Conservation (phyloP, 108 stramenopile genomes). For the Fistulifera pelliculosa region DNA sequence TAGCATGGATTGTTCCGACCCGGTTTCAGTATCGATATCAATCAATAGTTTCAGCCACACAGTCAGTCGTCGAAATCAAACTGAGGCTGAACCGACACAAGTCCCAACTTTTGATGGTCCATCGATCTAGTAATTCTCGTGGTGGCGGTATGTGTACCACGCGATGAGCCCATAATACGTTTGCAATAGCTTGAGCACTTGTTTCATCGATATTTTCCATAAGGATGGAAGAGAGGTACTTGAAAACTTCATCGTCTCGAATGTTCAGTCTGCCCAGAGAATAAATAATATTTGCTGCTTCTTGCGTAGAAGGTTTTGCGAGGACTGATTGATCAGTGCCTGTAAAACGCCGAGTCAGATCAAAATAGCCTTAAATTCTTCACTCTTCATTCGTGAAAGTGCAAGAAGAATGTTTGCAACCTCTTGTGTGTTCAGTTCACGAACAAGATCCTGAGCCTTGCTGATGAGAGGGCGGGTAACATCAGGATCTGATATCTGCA, state of each 20-base stretch:
- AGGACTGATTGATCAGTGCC: slow-evolving; percentile 21
- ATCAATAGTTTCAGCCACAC: too few species aligned
- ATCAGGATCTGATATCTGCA: slow-evolving; percentile 17
- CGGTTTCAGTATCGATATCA: too few species aligned
- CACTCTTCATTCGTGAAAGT: slow-evolving; percentile 32
- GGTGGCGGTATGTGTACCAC: neutral
- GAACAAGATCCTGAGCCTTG: slow-evolving; percentile 18
- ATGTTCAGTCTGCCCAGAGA: slow-evolving; percentile 44
- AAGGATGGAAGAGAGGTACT: slow-evolving; percentile 26
- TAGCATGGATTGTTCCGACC: too few species aligned
- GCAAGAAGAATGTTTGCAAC: slow-evolving; percentile 55
- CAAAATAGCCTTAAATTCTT: slow-evolving; percentile 16
- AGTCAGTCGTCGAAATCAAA: too few species aligned
- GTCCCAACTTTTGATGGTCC: slow-evolving; percentile 46
- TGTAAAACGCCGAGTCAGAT: slow-evolving; percentile 25
- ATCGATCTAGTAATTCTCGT: slow-evolving; percentile 35
- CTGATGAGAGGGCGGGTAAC: slow-evolving; percentile 11
- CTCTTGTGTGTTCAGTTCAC: slow-evolving; percentile 34
- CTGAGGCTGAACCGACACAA: slow-evolving; percentile 9
- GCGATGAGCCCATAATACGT: slow-evolving; percentile 57
- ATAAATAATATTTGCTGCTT: slow-evolving; percentile 46
- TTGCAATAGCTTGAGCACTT: slow-evolving; percentile 54
- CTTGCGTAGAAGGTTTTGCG: slow-evolving; percentile 27
- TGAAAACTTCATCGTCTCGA: slow-evolving; percentile 43
- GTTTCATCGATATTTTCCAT: slow-evolving; percentile 33